These are phyloP conservation scores for Conidiobolus incongruus DNA, from an alignment of 371 early-diverging fungal genomes.

Conservation along the genomic window DNA sequence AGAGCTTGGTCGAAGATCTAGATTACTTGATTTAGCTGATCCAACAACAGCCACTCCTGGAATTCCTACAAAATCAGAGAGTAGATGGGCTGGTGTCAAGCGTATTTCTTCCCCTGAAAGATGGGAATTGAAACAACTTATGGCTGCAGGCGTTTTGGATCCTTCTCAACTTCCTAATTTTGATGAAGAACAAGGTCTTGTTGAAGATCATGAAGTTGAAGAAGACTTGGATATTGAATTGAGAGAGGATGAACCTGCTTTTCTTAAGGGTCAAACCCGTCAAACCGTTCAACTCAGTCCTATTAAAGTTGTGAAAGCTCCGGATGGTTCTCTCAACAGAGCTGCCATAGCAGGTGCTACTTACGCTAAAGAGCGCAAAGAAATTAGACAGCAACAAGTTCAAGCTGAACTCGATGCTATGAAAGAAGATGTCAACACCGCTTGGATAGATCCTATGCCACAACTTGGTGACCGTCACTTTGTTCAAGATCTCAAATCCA, in stretches of 20 bases:
- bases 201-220: constrained; percentile 63
- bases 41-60: background rate
- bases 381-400: constrained; percentile 62
- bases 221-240: constrained; percentile 94
- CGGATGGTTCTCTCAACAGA: constrained; percentile 88
- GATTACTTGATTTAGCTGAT: background rate
- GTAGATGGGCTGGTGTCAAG: constrained; percentile 34
- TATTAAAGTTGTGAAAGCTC: constrained; percentile 89
- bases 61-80: constrained; percentile 14
- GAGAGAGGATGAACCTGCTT: constrained; percentile 82
- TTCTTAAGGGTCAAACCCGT: constrained; percentile 79
- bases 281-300: constrained; percentile 73
- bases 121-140: constrained; percentile 91
- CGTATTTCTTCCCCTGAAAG: constrained; percentile 89
- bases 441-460: constrained; percentile 93
- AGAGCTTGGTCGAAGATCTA: background rate
- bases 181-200: constrained; percentile 54
- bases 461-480: constrained; percentile 65
- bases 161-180: constrained; percentile 67
- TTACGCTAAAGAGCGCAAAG: constrained; percentile 81
- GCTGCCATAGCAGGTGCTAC: constrained; percentile 84
- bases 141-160: constrained; percentile 79
- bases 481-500: constrained; percentile 64
- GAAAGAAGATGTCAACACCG: constrained; percentile 65
- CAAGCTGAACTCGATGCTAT: constrained; percentile 75